Base-by-base conservation (phyloP, 1,284 basidiomycete genomes). In the Neolentinus lepideus region DNA sequence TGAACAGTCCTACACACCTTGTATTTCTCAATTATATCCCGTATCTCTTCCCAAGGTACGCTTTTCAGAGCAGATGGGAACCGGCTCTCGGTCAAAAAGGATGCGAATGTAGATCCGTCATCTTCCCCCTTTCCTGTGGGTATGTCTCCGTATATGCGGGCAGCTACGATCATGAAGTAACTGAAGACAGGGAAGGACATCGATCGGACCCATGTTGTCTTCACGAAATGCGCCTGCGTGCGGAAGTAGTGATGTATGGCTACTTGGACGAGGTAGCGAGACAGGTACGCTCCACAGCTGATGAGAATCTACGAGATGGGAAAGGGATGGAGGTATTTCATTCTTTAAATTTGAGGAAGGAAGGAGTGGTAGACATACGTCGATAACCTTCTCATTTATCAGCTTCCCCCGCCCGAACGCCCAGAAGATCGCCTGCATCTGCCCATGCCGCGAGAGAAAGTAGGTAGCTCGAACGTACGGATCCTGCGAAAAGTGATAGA, bases 181-280 rank as follows among this genome's bases (percentile, higher is more conserved):
- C 73, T 70, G 61, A 88, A 86, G 52, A 83, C 78, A 14, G 74
- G 64, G 36, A 86, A 70, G 2, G 80, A 71, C 54, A 89, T 74
- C 31, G 75, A 78, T 63, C 85, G 79, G 59, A 84, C 84, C 87
- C 87, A 90, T 24, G 72, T 71, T 1, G 80, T 78, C 69, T 88
- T 88, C 67, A 89, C 78, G 61, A 88, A 90, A 31, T 85, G 84
- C 25, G 81, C 72, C 60, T 81, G 79, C 1, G 84, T 79, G 60
- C 83, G 79, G 66, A 87, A 89, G 65, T 82, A 88, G 64, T 90
- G 87, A 57, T 88, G 85, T 54, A 86, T 81, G 52, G 87, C 83
- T 55, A 85, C 77, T 68, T 90, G 88, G 46, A 84, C 75, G 56
- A 90, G 76, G 69, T 90, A 90, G 57, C 87, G 80, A 59, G 87